These are phyloP conservation scores for Bipolaris zeicola DNA, from an alignment of 2,329 filamentous ascomycete genomes.

Conservation along the genomic window DNA sequence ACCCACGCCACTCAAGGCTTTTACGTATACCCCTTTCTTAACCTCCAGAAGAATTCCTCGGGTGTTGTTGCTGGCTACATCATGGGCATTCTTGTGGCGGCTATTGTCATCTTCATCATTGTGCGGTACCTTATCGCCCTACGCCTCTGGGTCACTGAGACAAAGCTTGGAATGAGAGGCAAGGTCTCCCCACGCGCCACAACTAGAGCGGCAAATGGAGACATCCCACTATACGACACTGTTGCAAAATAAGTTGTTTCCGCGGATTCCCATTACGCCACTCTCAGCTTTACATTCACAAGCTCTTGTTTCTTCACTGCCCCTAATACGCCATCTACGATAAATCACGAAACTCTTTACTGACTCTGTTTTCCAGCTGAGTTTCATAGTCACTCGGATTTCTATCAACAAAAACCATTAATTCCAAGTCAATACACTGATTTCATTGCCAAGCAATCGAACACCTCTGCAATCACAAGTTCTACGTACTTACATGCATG, in stretches of 20 bases:
- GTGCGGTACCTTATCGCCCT: conserved; percentile 49
- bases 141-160: conserved; percentile 53
- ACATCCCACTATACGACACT: conserved; percentile 29
- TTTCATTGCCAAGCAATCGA: background rate
- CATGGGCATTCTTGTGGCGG: conserved; percentile 53
- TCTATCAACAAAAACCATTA: background rate
- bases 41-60: conserved; percentile 57
- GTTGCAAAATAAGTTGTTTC: conserved; percentile 20
- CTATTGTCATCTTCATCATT: conserved; percentile 50
- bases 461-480: background rate
- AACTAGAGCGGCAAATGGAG: conserved; percentile 23
- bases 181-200: conserved; percentile 32
- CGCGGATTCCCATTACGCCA: background rate
- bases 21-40: conserved; percentile 81
- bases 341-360: background rate
- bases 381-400: background rate
- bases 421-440: background rate
- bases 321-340: background rate
- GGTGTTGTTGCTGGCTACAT: conserved; percentile 68
- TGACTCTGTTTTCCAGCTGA: background rate
- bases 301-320: background rate
- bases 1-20: conserved; percentile 71
- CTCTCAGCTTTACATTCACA: background rate
- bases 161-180: conserved; percentile 49
- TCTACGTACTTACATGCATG: background rate